These are phyloP conservation scores for Plasmodium blacklocki DNA, from an alignment of 169 alveolate species.

Conservation along the genomic window DNA sequence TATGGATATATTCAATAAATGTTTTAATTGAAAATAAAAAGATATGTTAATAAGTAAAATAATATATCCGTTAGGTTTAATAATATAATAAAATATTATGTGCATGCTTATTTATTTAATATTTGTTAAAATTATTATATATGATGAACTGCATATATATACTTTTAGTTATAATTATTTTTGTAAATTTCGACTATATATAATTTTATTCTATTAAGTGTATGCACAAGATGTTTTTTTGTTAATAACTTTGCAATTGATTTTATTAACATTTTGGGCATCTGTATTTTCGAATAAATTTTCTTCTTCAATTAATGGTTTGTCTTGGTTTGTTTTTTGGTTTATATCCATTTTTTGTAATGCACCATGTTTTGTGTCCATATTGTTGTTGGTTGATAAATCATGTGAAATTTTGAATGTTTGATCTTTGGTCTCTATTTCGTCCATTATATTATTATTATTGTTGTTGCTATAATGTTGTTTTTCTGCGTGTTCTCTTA, in stretches of 20 bases:
- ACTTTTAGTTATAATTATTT: too few species aligned
- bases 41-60: too few species aligned
- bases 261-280: slow-evolving; percentile 29
- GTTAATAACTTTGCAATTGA: slow-evolving; percentile 60
- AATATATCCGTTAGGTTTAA: too few species aligned
- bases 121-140: background rate
- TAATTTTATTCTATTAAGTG: slow-evolving; percentile 5
- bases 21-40: too few species aligned
- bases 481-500: background rate
- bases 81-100: too few species aligned
- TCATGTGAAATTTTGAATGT: background rate
- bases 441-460: background rate
- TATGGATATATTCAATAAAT: too few species aligned
- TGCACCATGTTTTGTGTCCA: background rate
- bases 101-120: background rate
- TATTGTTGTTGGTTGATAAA: background rate
- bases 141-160: slow-evolving; percentile 1
- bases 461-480: background rate
- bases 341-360: slow-evolving; percentile 11
- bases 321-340: background rate
- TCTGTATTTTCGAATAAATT: slow-evolving; percentile 5
- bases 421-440: background rate
- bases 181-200: background rate
- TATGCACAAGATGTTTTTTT: slow-evolving; percentile 32
- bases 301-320: background rate